These are phyloP conservation scores for Penicillium sp. DNA, from an alignment of 2,329 filamentous ascomycete species.

Conservation along the genomic window DNA sequence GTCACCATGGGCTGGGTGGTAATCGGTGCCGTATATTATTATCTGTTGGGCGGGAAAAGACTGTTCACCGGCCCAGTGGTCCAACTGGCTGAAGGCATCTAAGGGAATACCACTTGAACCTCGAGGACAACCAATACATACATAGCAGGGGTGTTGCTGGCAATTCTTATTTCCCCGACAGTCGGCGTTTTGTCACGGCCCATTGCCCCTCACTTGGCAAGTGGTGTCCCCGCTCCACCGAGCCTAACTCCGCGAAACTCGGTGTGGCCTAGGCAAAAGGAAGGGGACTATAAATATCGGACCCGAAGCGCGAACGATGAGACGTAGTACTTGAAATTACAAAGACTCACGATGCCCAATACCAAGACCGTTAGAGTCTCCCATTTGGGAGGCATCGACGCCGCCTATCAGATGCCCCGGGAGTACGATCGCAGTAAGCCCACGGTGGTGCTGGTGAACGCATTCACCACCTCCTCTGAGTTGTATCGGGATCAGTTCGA, in stretches of 20 bases:
- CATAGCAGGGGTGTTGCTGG: background rate
- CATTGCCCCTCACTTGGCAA: background rate
- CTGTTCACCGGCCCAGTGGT: constrained; percentile 16
- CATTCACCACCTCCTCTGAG: constrained; percentile 50
- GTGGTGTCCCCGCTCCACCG: background rate
- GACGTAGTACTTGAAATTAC: background rate
- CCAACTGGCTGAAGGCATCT: constrained; percentile 13
- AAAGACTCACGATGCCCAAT: constrained; percentile 18
- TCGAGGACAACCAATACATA: too few relatives aligned
- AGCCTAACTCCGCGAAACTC: background rate
- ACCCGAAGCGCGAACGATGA: background rate
- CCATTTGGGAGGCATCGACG: constrained; percentile 52
- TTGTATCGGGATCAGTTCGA: constrained; percentile 45
- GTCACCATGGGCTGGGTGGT: constrained; percentile 20
- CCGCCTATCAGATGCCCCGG: constrained; percentile 47
- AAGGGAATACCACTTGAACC: background rate
- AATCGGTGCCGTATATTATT: constrained; percentile 18
- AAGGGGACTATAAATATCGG: background rate
- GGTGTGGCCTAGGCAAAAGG: background rate
- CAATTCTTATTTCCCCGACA: background rate
- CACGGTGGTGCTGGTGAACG: constrained; percentile 53
- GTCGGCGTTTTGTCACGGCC: background rate
- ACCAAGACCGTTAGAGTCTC: constrained; percentile 44
- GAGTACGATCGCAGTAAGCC: constrained; percentile 52
- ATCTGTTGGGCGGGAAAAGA: constrained; percentile 13